These are phyloP conservation scores for Aspergillus diversus DNA, from an alignment of 495 filamentous ascomycete species.

Conservation along the genomic window DNA sequence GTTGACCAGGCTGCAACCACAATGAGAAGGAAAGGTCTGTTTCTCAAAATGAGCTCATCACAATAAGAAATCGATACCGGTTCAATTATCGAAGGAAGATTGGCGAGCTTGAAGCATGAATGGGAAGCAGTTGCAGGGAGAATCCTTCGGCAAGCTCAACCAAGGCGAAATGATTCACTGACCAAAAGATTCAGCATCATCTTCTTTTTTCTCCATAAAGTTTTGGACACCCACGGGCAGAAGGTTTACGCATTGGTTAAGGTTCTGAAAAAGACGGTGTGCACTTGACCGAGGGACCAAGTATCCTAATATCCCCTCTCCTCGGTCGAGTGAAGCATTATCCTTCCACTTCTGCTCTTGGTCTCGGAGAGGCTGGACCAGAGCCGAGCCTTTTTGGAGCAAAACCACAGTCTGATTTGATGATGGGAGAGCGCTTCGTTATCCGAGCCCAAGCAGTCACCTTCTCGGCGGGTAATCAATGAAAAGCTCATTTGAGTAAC, in stretches of 20 bases:
- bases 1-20: too few relatives aligned
- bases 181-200: neutral
- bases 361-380: neutral
- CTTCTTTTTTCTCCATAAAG: neutral
- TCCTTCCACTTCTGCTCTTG: neutral
- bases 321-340: neutral
- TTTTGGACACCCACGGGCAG: neutral
- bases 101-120: too few relatives aligned
- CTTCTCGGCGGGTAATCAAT: neutral
- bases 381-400: neutral
- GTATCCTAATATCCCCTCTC: neutral
- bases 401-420: neutral
- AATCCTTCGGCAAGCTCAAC: too few relatives aligned
- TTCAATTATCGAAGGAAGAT: too few relatives aligned
- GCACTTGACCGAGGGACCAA: neutral
- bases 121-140: too few relatives aligned
- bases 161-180: too few relatives aligned
- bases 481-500: neutral
- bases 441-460: neutral
- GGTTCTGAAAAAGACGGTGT: constrained; percentile 11
- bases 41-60: too few relatives aligned
- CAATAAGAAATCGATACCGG: too few relatives aligned
- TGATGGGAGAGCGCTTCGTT: neutral
- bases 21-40: too few relatives aligned
- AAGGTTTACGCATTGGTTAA: neutral